Conservation (phyloP, 164 flowering plant species). For the Liquidambar formosana region DNA sequence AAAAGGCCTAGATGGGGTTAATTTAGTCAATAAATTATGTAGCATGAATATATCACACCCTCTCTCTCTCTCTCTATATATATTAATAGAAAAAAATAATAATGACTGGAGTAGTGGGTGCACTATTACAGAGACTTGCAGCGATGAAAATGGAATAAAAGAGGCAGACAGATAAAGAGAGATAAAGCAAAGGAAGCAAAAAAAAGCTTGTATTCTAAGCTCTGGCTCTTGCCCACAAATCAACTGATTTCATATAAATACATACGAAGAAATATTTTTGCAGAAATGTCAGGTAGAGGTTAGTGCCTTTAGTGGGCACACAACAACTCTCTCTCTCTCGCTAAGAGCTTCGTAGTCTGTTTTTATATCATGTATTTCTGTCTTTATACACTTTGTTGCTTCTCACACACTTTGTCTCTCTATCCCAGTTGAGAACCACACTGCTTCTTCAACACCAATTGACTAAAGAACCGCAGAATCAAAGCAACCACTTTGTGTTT, state of each 20-base stretch:
- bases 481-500: constrained; percentile 28
- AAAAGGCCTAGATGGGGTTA: neutral
- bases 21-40: neutral
- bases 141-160: constrained; percentile 15
- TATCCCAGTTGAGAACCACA: constrained; percentile 17
- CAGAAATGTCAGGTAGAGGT: constrained; percentile 30
- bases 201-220: constrained; percentile 18
- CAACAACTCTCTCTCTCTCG: constrained; percentile 5
- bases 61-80: too few species aligned
- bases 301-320: constrained; percentile 6
- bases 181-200: constrained; percentile 13
- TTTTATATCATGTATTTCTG: constrained; percentile 12
- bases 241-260: neutral
- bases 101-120: neutral
- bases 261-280: neutral
- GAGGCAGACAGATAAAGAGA: neutral
- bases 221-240: constrained; percentile 6
- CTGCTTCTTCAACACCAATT: constrained; percentile 20
- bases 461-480: constrained; percentile 13
- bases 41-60: neutral
- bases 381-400: constrained; percentile 23
- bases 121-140: constrained; percentile 15
- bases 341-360: neutral
- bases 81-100: too few species aligned
- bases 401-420: constrained; percentile 2